These are phyloP conservation scores for Calonectria hawksworthii DNA, from an alignment of 2,329 filamentous ascomycete genomes.

Conservation along the genomic window DNA sequence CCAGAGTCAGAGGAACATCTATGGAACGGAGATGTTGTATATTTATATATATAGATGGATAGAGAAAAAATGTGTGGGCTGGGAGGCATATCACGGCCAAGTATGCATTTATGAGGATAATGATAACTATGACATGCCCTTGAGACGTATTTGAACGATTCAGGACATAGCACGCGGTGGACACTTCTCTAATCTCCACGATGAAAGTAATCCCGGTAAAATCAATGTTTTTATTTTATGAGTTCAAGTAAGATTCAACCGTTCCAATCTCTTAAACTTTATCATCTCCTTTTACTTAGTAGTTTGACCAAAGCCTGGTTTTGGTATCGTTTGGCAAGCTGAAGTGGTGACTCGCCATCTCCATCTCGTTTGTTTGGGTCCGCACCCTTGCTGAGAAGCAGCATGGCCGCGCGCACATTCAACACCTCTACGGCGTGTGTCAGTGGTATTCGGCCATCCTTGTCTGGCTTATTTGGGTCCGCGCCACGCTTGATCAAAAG, in stretches of 20 bases:
- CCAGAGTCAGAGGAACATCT: background rate
- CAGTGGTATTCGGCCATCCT: background rate
- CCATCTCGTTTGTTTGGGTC: background rate
- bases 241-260: too few relatives aligned
- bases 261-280: too few relatives aligned
- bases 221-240: too few relatives aligned
- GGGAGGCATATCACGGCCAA: conserved; percentile 32
- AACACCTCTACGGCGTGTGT: too few relatives aligned
- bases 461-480: background rate
- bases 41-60: conserved; percentile 43
- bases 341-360: background rate
- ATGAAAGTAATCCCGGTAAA: too few relatives aligned
- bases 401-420: too few relatives aligned
- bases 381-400: background rate
- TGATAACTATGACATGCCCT: conserved; percentile 16
- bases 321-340: background rate
- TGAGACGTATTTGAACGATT: background rate
- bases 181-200: background rate
- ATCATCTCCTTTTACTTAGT: background rate
- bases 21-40: background rate
- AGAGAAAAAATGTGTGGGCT: conserved; percentile 39
- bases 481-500: background rate
- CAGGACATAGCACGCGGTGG: background rate
- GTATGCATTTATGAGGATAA: conserved; percentile 26
- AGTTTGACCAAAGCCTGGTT: background rate